phyloP scores from a whole-genome alignment of 768 basidiomycete species.

The Podaxis carcinomalis region DNA sequence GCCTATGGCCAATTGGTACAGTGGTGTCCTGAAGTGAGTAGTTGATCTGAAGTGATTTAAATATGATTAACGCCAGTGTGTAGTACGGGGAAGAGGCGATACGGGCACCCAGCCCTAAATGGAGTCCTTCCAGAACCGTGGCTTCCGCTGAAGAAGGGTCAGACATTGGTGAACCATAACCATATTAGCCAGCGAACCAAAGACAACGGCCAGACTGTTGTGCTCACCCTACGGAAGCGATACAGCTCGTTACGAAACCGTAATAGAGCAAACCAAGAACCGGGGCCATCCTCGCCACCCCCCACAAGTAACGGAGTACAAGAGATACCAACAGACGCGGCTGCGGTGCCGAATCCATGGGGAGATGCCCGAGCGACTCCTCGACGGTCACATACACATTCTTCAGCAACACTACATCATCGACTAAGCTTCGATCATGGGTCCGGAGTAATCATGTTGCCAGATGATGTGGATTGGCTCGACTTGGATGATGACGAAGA shows the following conservation, averaged over 20 bases:
- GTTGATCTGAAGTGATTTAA: neutral
- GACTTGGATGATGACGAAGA: conserved; percentile 42
- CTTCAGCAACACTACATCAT: conserved; percentile 37
- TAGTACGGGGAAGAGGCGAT: conserved; percentile 91
- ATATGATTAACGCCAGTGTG: neutral
- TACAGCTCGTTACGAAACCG: conserved; percentile 37
- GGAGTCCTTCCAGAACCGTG: conserved; percentile 91
- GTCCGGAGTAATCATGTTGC: conserved; percentile 85
- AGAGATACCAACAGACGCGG: conserved; percentile 18
- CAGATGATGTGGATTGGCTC: conserved; percentile 69
- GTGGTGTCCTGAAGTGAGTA: conserved; percentile 81
- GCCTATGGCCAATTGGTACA: conserved; percentile 94
- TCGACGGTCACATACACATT: conserved; percentile 14
- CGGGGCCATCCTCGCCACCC: neutral
- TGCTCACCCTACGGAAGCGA: conserved; percentile 76
- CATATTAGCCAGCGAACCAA: conserved; percentile 34
- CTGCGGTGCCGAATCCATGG: conserved; percentile 52
- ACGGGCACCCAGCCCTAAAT: conserved; percentile 93
- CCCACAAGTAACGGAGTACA: neutral
- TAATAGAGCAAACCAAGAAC: conserved; percentile 6
- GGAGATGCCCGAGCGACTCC: conserved; percentile 33
- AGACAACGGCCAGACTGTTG: conserved; percentile 58
- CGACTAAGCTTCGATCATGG: conserved; percentile 82
- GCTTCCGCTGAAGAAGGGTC: conserved; percentile 86
- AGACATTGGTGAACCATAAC: conserved; percentile 63